Evolutionary conservation across 768 basidiomycete genomes (phyloP), one percentile per base, ranked within the genome.

Genomic region (Phlebiopsis gigantea): DNA sequence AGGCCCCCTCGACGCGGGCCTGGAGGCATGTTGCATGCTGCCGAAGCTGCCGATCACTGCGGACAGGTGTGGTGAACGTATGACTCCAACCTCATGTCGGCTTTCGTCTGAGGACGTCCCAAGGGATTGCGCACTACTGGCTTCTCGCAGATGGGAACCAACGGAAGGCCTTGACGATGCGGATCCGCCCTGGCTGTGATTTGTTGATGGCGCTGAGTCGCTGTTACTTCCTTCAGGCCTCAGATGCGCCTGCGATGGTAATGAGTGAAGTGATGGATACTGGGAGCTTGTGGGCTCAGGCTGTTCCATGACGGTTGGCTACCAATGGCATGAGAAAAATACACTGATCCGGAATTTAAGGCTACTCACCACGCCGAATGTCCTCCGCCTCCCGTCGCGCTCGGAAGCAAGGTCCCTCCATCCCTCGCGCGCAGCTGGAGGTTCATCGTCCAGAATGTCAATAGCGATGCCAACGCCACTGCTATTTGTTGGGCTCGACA

Each of bases 391-490:
- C 9, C 57, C 62, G 43, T 67, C 68, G 4, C 67, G 55, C 19
- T 71, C 72, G 31, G 75, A 65, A 8, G 82, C 72, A 57, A 88
- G 71, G 10, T 73, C 73, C 57, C 81, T 74, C 88, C 88, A 90
- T 4, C 79, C 73, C 54, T 79, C 80, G 19, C 76, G 76, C 24
- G 87, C 82, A 55, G 66, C 65, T 2, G 88, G 88, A 7, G 88
- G 88, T 22, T 77, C 83, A 30, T 88, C 84, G 58, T 90, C 88
- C 15, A 88, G 71, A 5, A 87, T 65, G 64, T 89, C 85, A 19
- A 83, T 77, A 2, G 76, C 69, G 53, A 83, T 65, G 5, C 57
- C 63, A 2, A 61, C 61, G 41, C 61, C 61, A n/a, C 62, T 64
- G 14, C 59, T 61, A 17, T 34, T 55, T 21, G 25, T 25, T 7